Percentiles rank a stretch among this genome's conserved stretches.
Evolutionary conservation across 73 alveolate genomes (phyloP).

Genomic region (Tetrahymena thermophila): DNA sequence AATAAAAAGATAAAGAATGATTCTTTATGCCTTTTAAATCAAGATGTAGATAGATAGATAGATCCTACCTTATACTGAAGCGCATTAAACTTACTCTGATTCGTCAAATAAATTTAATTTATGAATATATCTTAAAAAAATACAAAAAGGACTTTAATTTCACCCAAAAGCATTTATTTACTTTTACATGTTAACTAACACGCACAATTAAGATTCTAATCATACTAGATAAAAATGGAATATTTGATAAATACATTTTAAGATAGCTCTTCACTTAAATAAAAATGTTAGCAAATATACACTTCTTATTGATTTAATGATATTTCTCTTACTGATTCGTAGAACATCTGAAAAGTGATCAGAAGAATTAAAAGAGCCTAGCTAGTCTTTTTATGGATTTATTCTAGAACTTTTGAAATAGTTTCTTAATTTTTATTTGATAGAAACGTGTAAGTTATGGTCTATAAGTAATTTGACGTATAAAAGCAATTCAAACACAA

Average conservation of each 20-base stretch:
- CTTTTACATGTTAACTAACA: not conserved
- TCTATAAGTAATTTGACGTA: not conserved
- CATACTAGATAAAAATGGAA: not conserved
- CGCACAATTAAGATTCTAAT: not conserved
- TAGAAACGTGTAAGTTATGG: not conserved
- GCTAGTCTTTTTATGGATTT: not conserved
- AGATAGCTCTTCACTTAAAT: no score
- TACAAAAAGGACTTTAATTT: not conserved
- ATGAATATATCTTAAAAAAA: not conserved
- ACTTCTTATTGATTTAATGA: no score
- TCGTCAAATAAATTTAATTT: not conserved
- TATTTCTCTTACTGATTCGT: not conserved
- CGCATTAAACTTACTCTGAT: not conserved
- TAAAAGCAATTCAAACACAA: not conserved
- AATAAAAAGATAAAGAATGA: not conserved
- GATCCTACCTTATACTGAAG: not conserved
- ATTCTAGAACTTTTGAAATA: not conserved
- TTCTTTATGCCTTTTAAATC: not conserved
- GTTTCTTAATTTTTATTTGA: not conserved
- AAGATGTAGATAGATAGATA: not conserved
- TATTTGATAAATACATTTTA: no score
- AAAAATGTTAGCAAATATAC: not conserved
- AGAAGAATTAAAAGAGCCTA: not conserved
- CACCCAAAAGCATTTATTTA: not conserved
- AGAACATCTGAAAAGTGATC: not conserved